These are phyloP conservation scores for Mycena floridula DNA, from an alignment of 768 basidiomycete species.

Conservation along the genomic window DNA sequence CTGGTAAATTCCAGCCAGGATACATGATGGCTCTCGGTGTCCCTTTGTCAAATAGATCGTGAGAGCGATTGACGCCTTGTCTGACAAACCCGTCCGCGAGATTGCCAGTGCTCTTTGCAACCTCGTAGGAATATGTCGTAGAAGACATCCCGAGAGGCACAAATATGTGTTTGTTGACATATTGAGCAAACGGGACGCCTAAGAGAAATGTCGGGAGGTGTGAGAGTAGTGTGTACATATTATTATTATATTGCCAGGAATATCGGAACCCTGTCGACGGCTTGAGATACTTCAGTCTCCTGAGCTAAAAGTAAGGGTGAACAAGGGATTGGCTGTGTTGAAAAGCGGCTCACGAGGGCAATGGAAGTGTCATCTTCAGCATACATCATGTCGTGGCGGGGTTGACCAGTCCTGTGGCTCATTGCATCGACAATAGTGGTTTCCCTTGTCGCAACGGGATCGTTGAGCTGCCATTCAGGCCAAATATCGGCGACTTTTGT, in stretches of 20 bases:
- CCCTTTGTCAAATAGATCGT: not conserved
- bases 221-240: constrained; percentile 22
- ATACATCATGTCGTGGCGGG: constrained; percentile 16
- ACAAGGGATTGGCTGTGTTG: not conserved
- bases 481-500: constrained; percentile 17
- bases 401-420: constrained; percentile 21
- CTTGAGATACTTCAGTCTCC: constrained; percentile 13
- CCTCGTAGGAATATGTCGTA: constrained; percentile 23
- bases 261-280: constrained; percentile 24
- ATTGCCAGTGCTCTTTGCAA: constrained; percentile 18
- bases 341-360: constrained; percentile 3
- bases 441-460: constrained; percentile 13
- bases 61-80: constrained; percentile 1
- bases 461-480: constrained; percentile 19
- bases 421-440: constrained; percentile 18
- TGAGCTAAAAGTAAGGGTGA: not conserved
- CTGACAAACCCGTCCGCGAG: constrained; percentile 21
- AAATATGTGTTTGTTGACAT: constrained; percentile 26
- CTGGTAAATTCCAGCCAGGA: constrained; percentile 5
- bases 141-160: constrained; percentile 20
- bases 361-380: constrained; percentile 6
- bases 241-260: constrained; percentile 22
- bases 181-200: constrained; percentile 19
- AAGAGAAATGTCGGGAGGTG: constrained; percentile 20
- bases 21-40: constrained; percentile 8